Base-by-base conservation (phyloP, 2,329 filamentous ascomycete species). In the Penicillium sp. region DNA sequence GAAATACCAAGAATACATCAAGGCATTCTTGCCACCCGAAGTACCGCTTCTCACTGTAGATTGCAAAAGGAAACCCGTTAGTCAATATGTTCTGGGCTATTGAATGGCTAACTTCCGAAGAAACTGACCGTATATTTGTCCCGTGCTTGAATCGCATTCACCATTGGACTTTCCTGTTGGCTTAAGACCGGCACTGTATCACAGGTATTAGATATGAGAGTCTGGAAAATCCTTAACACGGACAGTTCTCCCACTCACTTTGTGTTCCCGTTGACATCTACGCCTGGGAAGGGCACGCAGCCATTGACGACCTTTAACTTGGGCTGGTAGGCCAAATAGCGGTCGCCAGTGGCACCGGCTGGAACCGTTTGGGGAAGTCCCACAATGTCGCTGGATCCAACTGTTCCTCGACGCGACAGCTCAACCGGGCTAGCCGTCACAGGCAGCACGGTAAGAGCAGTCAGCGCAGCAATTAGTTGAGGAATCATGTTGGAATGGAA, bases 211-310 rank as follows among this genome's bases (percentile, higher is more conserved):
- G 39, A 44, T 13, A 6, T 19, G 2, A 2, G 7, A 19, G 31
- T 27, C 3, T 19, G 11, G 2, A 45, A 48, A 2, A 9, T 27
- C 9, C 1, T 6, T 25, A 0, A 13, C 10, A 13, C 9, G 11
- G 31, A 33, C 31, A 15, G 31, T 49, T 6, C 13, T 10, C 25
- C n/a, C 19, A 63, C 75, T 58, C 69, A 86, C 84, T 79, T 76
- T 16, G 81, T 86, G 62, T 87, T 78, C 2, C 85, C 85, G 0
- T 73, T 69, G 0, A 77, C 77, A 60, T 87, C 81, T 1, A 87
- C 84, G 1, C 81, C 84, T 0, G 84, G 84, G 65, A 85, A 87
- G 0, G 84, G 83, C 9, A 87, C 84, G 60, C 85, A 87, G 45
- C 85, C 84, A 63, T 83, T 82, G 19, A 78, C 76, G 5, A 86